These are phyloP conservation scores for Boechera divaricarpa DNA, from an alignment of 345 rosid genomes.

Conservation along the genomic window DNA sequence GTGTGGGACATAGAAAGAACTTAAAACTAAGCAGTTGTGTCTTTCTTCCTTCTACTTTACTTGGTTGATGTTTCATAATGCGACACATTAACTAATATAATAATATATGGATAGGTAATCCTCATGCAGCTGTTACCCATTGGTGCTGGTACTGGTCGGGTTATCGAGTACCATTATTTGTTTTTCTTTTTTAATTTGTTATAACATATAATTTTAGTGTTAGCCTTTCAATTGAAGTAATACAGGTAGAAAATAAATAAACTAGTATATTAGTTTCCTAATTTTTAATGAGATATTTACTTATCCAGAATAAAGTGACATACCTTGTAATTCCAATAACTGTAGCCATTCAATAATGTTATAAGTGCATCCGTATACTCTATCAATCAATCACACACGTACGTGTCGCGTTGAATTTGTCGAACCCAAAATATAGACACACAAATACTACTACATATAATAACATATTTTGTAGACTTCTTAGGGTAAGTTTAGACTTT, in stretches of 20 bases:
- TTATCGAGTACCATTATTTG: conserved; percentile 27
- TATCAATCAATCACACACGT: conserved; percentile 11
- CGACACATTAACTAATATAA: conserved; percentile 36
- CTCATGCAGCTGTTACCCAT: conserved; percentile 38
- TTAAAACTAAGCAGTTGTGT: conserved; percentile 31
- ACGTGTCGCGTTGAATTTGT: conserved; percentile 5
- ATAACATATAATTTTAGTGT: background rate
- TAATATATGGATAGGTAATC: conserved; percentile 30
- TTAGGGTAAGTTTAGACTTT: conserved; percentile 6
- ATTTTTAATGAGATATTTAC: background rate
- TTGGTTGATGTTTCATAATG: conserved; percentile 39
- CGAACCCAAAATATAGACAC: conserved; percentile 1
- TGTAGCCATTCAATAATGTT: conserved; percentile 18
- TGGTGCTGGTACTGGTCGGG: conserved; percentile 40
- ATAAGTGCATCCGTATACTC: conserved; percentile 3
- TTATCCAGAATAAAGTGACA: background rate
- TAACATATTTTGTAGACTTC: background rate
- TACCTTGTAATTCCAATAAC: conserved; percentile 11
- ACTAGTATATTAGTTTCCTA: background rate
- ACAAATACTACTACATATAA: background rate
- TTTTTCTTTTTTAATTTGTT: background rate
- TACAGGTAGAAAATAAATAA: background rate
- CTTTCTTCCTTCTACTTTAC: conserved; percentile 22
- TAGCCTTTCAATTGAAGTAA: conserved; percentile 1
- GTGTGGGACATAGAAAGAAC: conserved; percentile 34